Base-by-base conservation (phyloP, 2,329 filamentous ascomycete genomes). In the Paecilomyces sp. region DNA sequence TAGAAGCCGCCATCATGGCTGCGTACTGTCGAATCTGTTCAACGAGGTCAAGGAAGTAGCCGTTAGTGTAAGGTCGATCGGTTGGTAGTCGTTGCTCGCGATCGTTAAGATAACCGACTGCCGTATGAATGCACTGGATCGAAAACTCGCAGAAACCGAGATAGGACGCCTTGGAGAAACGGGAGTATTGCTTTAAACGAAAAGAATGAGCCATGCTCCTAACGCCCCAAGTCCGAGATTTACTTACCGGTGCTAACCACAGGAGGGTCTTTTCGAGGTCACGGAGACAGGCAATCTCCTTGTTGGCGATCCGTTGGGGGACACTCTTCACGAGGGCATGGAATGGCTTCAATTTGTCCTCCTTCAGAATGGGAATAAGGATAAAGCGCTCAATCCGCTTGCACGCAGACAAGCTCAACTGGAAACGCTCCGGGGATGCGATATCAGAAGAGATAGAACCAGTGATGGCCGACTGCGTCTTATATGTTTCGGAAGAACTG, bases 11-110 rank as follows among this genome's bases (percentile, higher is more conserved):
- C 69, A 97, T 86, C 74, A 94, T 90, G 69, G 87, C 85, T 62
- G 91, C 92, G 85, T 96, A 96, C 73, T 91, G 85, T 73, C 88
- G 86, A 68, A 97, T 92, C 84, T 97, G 92, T 74, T 95, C 91
- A 74, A 95, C 88, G 62, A 97, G 87, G 80, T 97, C 93, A 79
- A 97, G 88, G 74, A 97, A 97, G 79, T 97, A 97, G 73, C 91
- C 91, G 83, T 90, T 91, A 83, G 88, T 94, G 82, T 97, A 97
- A 66, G 92, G 91, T 69, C 89, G 88, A 76, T 97, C 93, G 76
- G 85, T 82, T 61, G 90, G 89, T 74, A 91, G 86, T 66, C 88
- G 88, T 79, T 93, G 90, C 75, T 97, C 92, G 73, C 87, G 87
- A 73, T 95, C 91, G 81, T 85, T 88, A 65, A 97, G 83, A 76